Base-by-base conservation (phyloP, 2,329 filamentous ascomycete species). In the Ambrosiella cleistominuta region DNA sequence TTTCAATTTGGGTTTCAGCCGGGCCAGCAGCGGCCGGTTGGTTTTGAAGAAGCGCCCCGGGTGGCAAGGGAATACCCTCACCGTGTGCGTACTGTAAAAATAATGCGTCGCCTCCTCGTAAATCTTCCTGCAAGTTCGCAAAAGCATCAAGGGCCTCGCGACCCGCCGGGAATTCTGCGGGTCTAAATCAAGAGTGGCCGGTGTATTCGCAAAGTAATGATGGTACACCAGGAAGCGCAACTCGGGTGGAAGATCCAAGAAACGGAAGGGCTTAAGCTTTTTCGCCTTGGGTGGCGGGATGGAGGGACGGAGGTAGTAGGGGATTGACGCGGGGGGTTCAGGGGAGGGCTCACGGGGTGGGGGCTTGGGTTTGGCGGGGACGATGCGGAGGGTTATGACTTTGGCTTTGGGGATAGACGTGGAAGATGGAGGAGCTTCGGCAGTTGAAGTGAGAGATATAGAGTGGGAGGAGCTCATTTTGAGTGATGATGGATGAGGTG, bases 1-100 rank as follows among this genome's bases (percentile, higher is more conserved):
- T 39, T 83, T 78, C 66, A 85, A 82, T 37, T 70, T 71, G 0
- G 77, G 69, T 17, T 80, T 79, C 57, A 90, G 69, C 15, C 85
- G 80, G 5, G 82, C 77, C 36, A 90, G 73, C 0, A 90, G 72
- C 1, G 85, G 85, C 63, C 79, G 80, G 70, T 86, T 86, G 37
- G 81, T 82, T 69, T 87, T 84, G 72, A 86, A 86, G 69, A 83
- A 82, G 44, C 77, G 75, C 50, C 81, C 81, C 4, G 77, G 77
- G 19, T 77, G 72, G 2, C 76, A 81, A 11, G 83, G 82, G 64
- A 88, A 88, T 40, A 89, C 67, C 57, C 83, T 81, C 57, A 85
- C 77, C 0, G 76, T 74, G 57, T 78, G 76, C 7, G 73, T 75
- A 65, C 77, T 78, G 69, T 85, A 88, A 66, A 87, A 85, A 61